Conservation (phyloP, 2,329 filamentous ascomycete species). For the Achaetomium macrosporum region DNA sequence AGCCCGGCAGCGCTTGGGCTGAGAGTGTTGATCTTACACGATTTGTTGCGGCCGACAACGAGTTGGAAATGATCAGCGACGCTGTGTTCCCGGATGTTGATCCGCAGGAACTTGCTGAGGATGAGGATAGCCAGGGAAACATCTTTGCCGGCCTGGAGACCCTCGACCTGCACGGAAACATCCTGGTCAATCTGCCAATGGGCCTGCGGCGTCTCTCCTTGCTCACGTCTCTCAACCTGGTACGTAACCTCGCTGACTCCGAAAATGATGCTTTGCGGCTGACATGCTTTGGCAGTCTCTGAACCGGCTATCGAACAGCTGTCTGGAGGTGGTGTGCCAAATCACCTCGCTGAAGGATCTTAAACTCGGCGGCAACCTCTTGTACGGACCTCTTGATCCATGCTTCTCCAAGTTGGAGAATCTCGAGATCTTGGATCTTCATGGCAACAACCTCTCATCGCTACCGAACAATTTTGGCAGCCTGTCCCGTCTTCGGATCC, state of each 20-base stretch:
- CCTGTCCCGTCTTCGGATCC: slow-evolving; percentile 62
- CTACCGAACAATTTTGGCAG: slow-evolving; percentile 63
- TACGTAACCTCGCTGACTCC: slow-evolving; percentile 44
- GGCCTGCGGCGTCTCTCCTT: slow-evolving; percentile 68
- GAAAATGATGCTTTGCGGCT: neutral
- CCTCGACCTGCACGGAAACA: slow-evolving; percentile 82
- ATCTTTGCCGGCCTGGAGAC: slow-evolving; percentile 79
- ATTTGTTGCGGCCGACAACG: slow-evolving; percentile 85
- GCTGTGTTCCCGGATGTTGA: slow-evolving; percentile 70
- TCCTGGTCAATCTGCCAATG: slow-evolving; percentile 63
- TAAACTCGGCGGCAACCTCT: slow-evolving; percentile 70
- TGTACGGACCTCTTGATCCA: slow-evolving; percentile 62
- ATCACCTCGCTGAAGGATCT: slow-evolving; percentile 70
- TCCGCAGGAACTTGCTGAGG: slow-evolving; percentile 51
- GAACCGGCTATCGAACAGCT: slow-evolving; percentile 70
- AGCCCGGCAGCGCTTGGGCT: slow-evolving; percentile 68
- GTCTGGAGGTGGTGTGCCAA: slow-evolving; percentile 67
- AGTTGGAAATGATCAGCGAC: slow-evolving; percentile 68
- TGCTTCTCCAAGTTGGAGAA: slow-evolving; percentile 58
- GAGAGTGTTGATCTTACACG: slow-evolving; percentile 83
- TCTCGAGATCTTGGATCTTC: slow-evolving; percentile 76
- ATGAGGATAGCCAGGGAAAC: slow-evolving; percentile 61
- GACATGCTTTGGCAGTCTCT: slow-evolving; percentile 52
- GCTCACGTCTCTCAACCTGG: slow-evolving; percentile 77
- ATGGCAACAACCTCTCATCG: slow-evolving; percentile 68